A percentile compares a stretch with the other conserved stretches of the same genome.
These are phyloP conservation scores for Lachnellula hyalina DNA, from an alignment of 2,329 filamentous ascomycete genomes.

Conservation along the genomic window DNA sequence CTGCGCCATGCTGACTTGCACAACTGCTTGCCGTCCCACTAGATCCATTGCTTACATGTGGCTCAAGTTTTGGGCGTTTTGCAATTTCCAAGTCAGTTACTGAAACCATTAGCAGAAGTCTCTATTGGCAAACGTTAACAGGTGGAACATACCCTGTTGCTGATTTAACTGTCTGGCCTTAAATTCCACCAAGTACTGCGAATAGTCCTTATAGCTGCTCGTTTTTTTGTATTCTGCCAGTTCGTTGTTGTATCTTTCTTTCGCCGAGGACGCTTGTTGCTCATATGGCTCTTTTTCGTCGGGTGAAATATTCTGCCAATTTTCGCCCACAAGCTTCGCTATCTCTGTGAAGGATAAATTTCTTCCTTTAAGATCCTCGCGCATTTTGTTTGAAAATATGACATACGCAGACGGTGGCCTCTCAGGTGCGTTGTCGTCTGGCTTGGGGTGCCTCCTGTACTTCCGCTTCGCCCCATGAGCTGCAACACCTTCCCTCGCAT, in stretches of 20 bases:
- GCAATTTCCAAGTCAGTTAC: conserved; percentile 22
- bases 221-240: conserved; percentile 75
- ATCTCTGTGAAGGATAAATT: conserved; percentile 79
- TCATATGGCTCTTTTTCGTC: conserved; percentile 68
- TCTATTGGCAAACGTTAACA: not conserved
- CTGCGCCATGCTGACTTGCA: conserved; percentile 19
- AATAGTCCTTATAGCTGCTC: conserved; percentile 60
- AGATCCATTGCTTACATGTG: conserved; percentile 20
- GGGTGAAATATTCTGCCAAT: conserved; percentile 68
- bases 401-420: conserved; percentile 79
- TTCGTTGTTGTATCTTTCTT: conserved; percentile 72
- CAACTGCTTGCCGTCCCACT: conserved; percentile 23
- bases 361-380: conserved; percentile 70
- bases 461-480: conserved; percentile 58
- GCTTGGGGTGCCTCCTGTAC: conserved; percentile 73
- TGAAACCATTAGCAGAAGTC: not conserved
- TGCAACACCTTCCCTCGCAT: conserved; percentile 40
- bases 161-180: conserved; percentile 63
- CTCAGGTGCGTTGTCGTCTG: conserved; percentile 75
- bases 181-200: conserved; percentile 70
- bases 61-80: conserved; percentile 31
- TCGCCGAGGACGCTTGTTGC: conserved; percentile 63
- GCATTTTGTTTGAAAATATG: conserved; percentile 78
- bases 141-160: conserved; percentile 43
- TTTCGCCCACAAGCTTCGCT: conserved; percentile 74